A percentile compares a stretch with the other conserved stretches of the same genome.
Conservation (phyloP, 768 basidiomycete species). For the Serendipita sp. region DNA sequence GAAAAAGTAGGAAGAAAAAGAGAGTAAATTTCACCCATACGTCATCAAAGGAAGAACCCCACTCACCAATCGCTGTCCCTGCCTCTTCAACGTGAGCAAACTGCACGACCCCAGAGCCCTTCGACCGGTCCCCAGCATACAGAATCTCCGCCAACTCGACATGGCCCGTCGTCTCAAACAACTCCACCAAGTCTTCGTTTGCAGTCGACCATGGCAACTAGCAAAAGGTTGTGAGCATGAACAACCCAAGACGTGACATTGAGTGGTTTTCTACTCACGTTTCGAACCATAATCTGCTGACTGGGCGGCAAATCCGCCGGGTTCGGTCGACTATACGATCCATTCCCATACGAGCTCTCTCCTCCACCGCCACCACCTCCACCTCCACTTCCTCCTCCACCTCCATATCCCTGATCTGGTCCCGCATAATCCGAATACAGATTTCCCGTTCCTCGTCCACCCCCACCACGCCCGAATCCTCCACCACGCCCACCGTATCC, state of each 20-base stretch:
- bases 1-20: background rate
- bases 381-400: too few relatives aligned
- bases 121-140: constrained; percentile 81
- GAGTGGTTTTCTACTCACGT: constrained; percentile 48
- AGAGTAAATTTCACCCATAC: too few relatives aligned
- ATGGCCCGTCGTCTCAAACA: constrained; percentile 94
- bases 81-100: constrained; percentile 78
- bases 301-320: constrained; percentile 46
- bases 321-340: constrained; percentile 16
- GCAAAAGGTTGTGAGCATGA: background rate
- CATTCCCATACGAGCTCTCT: constrained; percentile 26
- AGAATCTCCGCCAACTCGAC: constrained; percentile 92
- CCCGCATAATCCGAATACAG: constrained; percentile 88
- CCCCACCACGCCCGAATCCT: constrained; percentile 20
- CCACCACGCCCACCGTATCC: constrained; percentile 34
- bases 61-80: constrained; percentile 79
- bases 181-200: constrained; percentile 93
- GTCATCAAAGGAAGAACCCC: too few relatives aligned
- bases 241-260: background rate
- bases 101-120: constrained; percentile 92
- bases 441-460: constrained; percentile 63
- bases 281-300: constrained; percentile 96
- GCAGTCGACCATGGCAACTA: constrained; percentile 99
- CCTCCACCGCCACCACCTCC: constrained; percentile 22
- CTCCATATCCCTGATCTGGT: constrained; percentile 35